Base-by-base conservation (phyloP, 1,139 yeast species). In the Spathaspora jeffriesii region DNA sequence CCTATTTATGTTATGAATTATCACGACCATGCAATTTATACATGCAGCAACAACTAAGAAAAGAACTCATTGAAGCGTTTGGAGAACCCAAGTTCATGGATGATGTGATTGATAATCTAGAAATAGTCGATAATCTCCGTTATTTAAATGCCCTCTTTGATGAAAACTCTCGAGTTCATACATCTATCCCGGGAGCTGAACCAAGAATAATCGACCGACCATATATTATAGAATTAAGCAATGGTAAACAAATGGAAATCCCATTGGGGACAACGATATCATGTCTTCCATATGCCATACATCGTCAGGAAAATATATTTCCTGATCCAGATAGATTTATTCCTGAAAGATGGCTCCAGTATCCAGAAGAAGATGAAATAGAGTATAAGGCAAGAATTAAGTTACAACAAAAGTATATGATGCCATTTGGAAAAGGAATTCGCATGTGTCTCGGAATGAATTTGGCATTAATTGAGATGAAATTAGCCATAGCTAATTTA, bases 381-480 rank as follows among this genome's bases (percentile, higher is more conserved):
- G 73, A 69, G n/a, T 76, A 47, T 60, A 62, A 57, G 39, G 55
- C 54, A 4, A 64, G 85, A 42, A 57, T 78, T 22, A 71, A 68
- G 45, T 46, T 47, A 15, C 85, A 83, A 79, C 72, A 74, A 50
- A 74, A 71, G 48, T 73, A 72, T 54, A 78, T 84, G 75, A 78
- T 84, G 76, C 84, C 87, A 0, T 85, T 85, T 68, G 91, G 92
- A 1, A 79, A 82, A 42, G 92, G 92, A 2, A 73, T 83, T n/a
- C 68, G 91, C 50, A 84, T 84, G 91, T 85, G 92, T 56, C 67
- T 84, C 47, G 92, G 92, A 0, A 79, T 82, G 84, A 76, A 85
- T 56, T 66, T 85, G 47, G 92, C 91, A 0, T 63, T 80, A 30
- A 79, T 81, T 41, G 92, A 85, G 59, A 83, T 85, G 73, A 85